Conservation (phyloP, 306 rosid species). For the Cucumis hystrix region DNA sequence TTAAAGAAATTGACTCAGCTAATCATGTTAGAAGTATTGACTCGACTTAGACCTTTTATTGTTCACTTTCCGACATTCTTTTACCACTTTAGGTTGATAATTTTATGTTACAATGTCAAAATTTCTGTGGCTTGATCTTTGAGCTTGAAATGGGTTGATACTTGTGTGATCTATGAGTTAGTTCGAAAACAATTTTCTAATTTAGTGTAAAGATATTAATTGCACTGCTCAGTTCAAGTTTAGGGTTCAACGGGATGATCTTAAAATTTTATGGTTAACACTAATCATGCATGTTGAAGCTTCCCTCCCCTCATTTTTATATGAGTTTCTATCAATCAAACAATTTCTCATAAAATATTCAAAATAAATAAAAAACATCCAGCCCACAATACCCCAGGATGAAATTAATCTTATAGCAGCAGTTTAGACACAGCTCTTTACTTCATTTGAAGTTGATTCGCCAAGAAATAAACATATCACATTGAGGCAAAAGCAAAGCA, state of each 20-base stretch:
- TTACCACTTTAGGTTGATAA: not conserved
- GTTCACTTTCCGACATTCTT: not conserved
- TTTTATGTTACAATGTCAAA: not conserved
- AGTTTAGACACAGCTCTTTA: not conserved
- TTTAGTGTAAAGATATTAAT: not conserved
- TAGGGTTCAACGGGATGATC: not conserved
- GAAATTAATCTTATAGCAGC: not conserved
- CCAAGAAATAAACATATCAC: not conserved
- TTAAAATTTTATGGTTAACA: not conserved
- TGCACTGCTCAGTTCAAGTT: not conserved
- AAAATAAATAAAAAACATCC: not conserved
- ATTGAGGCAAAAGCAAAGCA: not conserved
- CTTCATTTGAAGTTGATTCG: not conserved
- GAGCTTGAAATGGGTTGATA: not conserved
- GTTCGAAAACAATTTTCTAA: not conserved
- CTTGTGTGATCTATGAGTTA: not conserved
- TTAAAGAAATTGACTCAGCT: not conserved
- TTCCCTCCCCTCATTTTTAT: not conserved
- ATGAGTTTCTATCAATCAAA: not conserved
- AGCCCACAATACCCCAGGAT: not conserved
- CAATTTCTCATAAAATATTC: not conserved
- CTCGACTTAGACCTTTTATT: not conserved
- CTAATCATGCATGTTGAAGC: not conserved
- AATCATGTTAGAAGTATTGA: not conserved
- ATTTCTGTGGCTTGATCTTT: not conserved